Evolutionary conservation across 345 rosid genomes (phyloP), one percentile per base, ranked within the genome.

Genomic region (Carallia brachiata): DNA sequence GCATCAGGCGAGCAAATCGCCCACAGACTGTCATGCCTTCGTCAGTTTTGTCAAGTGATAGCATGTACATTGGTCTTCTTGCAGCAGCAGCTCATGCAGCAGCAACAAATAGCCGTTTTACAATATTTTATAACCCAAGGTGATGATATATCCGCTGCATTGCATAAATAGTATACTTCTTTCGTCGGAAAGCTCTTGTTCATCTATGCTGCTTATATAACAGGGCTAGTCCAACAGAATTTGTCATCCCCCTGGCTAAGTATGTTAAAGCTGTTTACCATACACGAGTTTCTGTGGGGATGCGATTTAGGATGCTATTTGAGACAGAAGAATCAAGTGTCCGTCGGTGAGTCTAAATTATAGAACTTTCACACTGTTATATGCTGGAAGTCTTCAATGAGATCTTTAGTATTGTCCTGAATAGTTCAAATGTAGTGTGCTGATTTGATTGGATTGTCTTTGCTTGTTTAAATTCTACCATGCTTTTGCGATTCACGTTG

Each of bases 141-240:
- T 80, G 58, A 54, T 36, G 70, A 57, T 23, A 30, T 58, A 61
- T 31, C 12, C 0, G 13, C 32, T 3, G 6, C 37, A 40, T 1
- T 28, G 47, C 9, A 17, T 31, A 12, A 6, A 8, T 28, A 34
- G 36, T 70, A 65, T 30, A 37, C 69, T 71, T 28, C 31, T 65
- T 2, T 71, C 36, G 30, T 48, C 36, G 53, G 32, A 19, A 47
- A 34, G 13, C 28, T 9, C 31, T 52, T 61, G 59, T 9, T 65
- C 6, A 50, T 62, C 56, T 52, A 53, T 70, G 39, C 75, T 68
- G 50, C 50, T 67, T 70, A 34, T 9, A 64, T 68, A 76, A 70
- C 84, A 86, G 90, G 86, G 84, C 87, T 31, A 86, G 90, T 76
- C 87, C 90, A 55, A 78, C 84, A n/a, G 87, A 82, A 62, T 86